Evolutionary conservation across 164 flowering plant species (phyloP).

Genomic region (Malania oleifera): DNA sequence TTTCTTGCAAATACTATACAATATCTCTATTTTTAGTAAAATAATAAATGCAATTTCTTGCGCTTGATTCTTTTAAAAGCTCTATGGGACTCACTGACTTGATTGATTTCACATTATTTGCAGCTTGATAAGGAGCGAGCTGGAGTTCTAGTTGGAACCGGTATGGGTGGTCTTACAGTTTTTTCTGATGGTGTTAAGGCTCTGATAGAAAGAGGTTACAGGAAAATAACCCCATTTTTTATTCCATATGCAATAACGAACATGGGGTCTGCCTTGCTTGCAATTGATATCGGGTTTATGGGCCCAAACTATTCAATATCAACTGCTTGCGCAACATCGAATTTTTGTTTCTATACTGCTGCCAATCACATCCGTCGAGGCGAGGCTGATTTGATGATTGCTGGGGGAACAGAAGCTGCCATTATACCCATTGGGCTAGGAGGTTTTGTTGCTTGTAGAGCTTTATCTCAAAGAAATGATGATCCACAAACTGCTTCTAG

Average conservation of each 20-base stretch:
- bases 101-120: constrained; percentile 15
- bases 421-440: constrained; percentile 86
- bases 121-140: constrained; percentile 83
- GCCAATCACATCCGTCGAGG: constrained; percentile 95
- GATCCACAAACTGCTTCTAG: constrained; percentile 97
- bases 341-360: constrained; percentile 94
- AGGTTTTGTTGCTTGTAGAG: constrained; percentile 95
- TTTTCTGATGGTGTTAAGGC: constrained; percentile 87
- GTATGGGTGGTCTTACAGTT: constrained; percentile 92
- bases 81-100: neutral
- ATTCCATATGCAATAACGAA: constrained; percentile 94
- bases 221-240: constrained; percentile 91
- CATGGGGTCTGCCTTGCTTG: constrained; percentile 95
- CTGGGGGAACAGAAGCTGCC: constrained; percentile 98
- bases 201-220: constrained; percentile 76
- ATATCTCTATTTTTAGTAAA: too few relatives aligned
- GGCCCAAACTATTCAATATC: constrained; percentile 96
- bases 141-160: constrained; percentile 95
- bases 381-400: constrained; percentile 93
- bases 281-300: constrained; percentile 90
- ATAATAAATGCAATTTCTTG: too few relatives aligned
- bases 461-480: constrained; percentile 95
- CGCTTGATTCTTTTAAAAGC: neutral
- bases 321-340: constrained; percentile 95
- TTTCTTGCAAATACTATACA: too few relatives aligned